Base-by-base conservation (phyloP, 371 early-diverging fungal genomes). In the Polyrhizophydium stewartii region DNA sequence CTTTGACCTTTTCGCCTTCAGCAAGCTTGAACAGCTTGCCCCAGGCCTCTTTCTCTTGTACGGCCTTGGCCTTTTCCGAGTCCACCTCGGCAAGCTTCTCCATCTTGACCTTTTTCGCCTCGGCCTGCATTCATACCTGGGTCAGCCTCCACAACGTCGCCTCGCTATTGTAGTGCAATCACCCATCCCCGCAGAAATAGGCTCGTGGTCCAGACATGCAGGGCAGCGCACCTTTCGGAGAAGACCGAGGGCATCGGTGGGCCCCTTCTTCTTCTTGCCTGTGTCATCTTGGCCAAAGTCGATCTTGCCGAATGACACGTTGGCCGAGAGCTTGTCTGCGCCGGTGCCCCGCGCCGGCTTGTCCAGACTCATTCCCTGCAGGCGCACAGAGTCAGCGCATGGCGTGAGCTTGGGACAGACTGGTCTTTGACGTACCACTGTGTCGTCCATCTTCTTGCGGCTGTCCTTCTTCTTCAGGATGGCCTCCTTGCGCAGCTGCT, bases 1-100 rank as follows among this genome's bases (percentile, higher is more conserved):
- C 97, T 73, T 91, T 91, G 61, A 93, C 81, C 75, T 91, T 93
- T 63, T 91, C 89, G 63, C 97, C 97, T 46, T 83, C 75, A 9
- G 96, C 94, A 72, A 87, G 74, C 53, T 85, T 81, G 55, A 90
- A 53, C 2, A 90, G 88, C 76, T 89, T 91, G 56, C 76, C 72
- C 95, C 95, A 95, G 27, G 83, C 79, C 50, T 85, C 85, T 66
- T 85, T 88, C 65, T 93, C 92, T 61, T 81, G 77, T 52, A 93
- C 49, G 24, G 82, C 74, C 30, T 69, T 74, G 13, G 91, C 92
- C 77, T 87, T 88, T 30, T 82, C 82, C 16, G 88, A 78, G 65
- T 92, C 82, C 46, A 79, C 78, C 43, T 72, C 73, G 61, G 85
- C 77, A 45, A 94, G 76, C 62, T 86, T 83, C 25, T 87, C 89